Conservation (phyloP, 2,329 filamentous ascomycete genomes). For the Colletotrichum karsti region DNA sequence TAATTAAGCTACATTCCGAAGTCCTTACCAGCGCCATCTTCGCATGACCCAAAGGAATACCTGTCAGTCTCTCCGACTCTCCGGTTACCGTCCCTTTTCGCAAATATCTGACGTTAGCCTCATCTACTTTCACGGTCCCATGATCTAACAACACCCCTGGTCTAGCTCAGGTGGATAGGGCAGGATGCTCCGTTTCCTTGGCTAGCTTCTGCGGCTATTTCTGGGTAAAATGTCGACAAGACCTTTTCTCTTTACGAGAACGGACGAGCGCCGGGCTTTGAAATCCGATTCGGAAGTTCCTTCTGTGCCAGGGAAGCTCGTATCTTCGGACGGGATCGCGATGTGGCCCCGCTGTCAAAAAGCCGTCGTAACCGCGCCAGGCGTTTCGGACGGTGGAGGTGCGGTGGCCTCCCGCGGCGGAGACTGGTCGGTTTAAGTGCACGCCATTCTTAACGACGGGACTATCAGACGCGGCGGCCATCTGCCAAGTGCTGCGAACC, state of each 20-base stretch:
- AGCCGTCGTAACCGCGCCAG: not conserved
- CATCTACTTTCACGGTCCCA: not conserved
- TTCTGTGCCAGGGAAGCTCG: not conserved
- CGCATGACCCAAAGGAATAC: no score
- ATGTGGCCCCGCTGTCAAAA: not conserved
- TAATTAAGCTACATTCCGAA: conserved; percentile 7
- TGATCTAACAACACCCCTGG: not conserved
- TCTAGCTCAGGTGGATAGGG: not conserved
- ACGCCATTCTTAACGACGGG: not conserved
- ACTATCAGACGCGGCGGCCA: not conserved
- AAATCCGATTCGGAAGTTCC: not conserved
- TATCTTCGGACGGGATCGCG: not conserved
- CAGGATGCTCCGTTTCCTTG: not conserved
- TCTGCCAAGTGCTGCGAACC: not conserved
- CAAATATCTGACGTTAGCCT: not conserved
- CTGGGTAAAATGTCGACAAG: not conserved
- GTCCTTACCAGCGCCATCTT: not conserved
- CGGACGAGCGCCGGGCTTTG: not conserved
- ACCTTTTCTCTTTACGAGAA: not conserved
- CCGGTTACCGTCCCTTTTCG: not conserved
- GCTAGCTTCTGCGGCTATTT: conserved; percentile 15
- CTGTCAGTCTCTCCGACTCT: not conserved
- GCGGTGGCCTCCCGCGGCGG: not conserved
- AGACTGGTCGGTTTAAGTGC: conserved; percentile 2
- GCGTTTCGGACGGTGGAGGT: conserved; percentile 10